Evolutionary conservation across 306 rosid genomes (phyloP), one percentile per base, ranked within the genome.

Genomic region (Arachis hypogaea): DNA sequence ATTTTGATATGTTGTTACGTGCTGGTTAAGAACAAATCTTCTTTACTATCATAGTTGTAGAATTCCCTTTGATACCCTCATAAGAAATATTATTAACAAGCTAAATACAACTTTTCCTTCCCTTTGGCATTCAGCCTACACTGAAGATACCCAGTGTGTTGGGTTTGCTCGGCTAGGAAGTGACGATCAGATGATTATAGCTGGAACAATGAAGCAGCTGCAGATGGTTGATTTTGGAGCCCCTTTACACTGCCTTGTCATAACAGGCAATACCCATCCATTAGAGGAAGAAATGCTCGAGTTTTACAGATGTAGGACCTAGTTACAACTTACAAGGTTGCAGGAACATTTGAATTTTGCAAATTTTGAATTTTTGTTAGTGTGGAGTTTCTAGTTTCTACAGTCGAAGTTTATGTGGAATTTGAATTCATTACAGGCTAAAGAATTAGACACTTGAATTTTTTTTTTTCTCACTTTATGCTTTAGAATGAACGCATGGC

Each of bases 171-270:
- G 96, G 73, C 76, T 94, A 9, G 98, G 98, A 78, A 88, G 93
- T 74, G 96, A 89, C 76, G 94, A 88, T 88, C 96, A 88, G 84
- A 81, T 63, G 79, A 76, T 92, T 62, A 86, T 79, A 11, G 90
- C 96, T 0, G 98, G 98, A 60, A 82, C 87, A 6, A 88, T 91
- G 95, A 84, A 51, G 82, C 87, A 94, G 72, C 83, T 94, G 59
- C 89, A 69, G 83, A 84, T 11, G 30, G 68, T 86, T 59, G 93
- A 93, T 80, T 93, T 91, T 73, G 98, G 98, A 46, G 83, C 79
- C 22, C 98, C 98, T 72, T 91, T 93, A 61, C 98, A 93, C 71
- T 93, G 96, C 82, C 94, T 93, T 74, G 98, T 91, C 72, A 91
- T 93, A 63, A 82, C 78, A 28, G 96, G 98, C 80, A 77, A 93